Evolutionary conservation across 2,329 filamentous ascomycete species (phyloP).

Genomic region (Colletotrichum musicola): DNA sequence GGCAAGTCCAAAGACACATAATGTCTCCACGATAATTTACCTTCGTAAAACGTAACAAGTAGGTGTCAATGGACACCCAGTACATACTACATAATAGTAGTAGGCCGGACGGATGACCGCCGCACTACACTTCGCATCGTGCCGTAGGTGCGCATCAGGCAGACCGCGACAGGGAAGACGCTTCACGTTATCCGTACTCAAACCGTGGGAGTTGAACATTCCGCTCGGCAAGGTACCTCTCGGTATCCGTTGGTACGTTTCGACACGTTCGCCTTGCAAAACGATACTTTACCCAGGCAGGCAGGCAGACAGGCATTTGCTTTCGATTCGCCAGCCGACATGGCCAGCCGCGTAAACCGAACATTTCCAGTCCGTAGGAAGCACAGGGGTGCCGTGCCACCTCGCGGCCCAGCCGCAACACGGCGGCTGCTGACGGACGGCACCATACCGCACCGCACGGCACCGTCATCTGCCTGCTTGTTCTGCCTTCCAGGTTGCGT

Average conservation of each 20-base stretch:
- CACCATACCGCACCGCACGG: slow-evolving; percentile 9
- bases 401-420: slow-evolving; percentile 21
- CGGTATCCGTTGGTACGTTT: slow-evolving; percentile 10
- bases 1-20: slow-evolving; percentile 2
- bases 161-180: slow-evolving; percentile 8
- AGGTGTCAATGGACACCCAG: slow-evolving; percentile 7
- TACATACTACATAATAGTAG: too few species aligned
- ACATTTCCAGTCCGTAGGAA: background rate
- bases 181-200: background rate
- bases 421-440: slow-evolving; percentile 13
- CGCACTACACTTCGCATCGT: slow-evolving; percentile 10
- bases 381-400: slow-evolving; percentile 24
- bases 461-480: slow-evolving; percentile 6
- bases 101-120: slow-evolving; percentile 15
- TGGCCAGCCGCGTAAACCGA: background rate
- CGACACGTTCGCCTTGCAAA: slow-evolving; percentile 13
- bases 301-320: slow-evolving; percentile 11
- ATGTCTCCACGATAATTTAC: slow-evolving; percentile 27
- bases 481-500: background rate
- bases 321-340: slow-evolving; percentile 2
- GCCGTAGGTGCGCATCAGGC: background rate
- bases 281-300: too few species aligned
- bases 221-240: slow-evolving; percentile 19
- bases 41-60: slow-evolving; percentile 31
- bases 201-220: background rate